Evolutionary conservation across 495 filamentous ascomycete species (phyloP).

Genomic region (Aspergillus sclerotiicarbonarius): DNA sequence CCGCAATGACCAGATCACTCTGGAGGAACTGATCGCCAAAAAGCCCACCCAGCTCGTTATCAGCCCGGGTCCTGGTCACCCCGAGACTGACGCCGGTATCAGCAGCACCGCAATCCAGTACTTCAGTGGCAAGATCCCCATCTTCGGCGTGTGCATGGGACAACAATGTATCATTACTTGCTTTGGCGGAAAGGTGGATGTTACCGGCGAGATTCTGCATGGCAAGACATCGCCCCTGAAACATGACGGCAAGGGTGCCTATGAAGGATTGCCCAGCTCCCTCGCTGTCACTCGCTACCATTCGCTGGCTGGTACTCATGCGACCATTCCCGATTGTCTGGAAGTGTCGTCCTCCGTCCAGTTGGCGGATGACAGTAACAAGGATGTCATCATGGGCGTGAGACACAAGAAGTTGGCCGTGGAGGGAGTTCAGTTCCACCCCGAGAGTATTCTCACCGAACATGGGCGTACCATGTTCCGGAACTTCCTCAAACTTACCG

Average conservation of each 20-base stretch:
- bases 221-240: slow-evolving; percentile 90
- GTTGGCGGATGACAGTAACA: slow-evolving; percentile 54
- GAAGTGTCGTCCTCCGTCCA: slow-evolving; percentile 89
- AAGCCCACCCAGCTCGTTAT: slow-evolving; percentile 92
- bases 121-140: slow-evolving; percentile 92
- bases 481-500: slow-evolving; percentile 84
- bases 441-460: slow-evolving; percentile 91
- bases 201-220: slow-evolving; percentile 93
- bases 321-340: slow-evolving; percentile 80
- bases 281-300: slow-evolving; percentile 93
- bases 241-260: slow-evolving; percentile 88
- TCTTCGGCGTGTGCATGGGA: slow-evolving; percentile 99
- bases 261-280: slow-evolving; percentile 69
- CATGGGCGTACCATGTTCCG: slow-evolving; percentile 85
- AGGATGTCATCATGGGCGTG: slow-evolving; percentile 91
- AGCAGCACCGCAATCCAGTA: slow-evolving; percentile 86
- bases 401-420: slow-evolving; percentile 86
- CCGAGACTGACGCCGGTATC: slow-evolving; percentile 83
- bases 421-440: slow-evolving; percentile 97
- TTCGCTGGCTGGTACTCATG: slow-evolving; percentile 89
- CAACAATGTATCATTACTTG: slow-evolving; percentile 95
- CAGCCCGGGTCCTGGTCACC: slow-evolving; percentile 93
- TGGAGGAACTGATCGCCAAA: slow-evolving; percentile 77
- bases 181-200: slow-evolving; percentile 87
- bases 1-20: slow-evolving; percentile 85